Base-by-base conservation (phyloP, 768 basidiomycete species). In the Tubosaeta brunneosetosa region DNA sequence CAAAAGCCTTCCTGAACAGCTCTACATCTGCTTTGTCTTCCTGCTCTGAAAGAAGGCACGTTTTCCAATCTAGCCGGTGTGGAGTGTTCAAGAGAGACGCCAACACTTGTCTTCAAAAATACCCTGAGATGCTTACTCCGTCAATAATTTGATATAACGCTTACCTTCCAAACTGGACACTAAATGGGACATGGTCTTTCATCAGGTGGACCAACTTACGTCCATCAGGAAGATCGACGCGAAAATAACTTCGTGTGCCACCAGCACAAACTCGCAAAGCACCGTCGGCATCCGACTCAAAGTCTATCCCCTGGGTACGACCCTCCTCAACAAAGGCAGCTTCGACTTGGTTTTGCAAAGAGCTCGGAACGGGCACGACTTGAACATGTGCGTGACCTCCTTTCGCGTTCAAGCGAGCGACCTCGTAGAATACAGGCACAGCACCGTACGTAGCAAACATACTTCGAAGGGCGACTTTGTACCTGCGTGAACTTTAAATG, bases 321-420 rank as follows among this genome's bases (percentile, higher is more conserved):
- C 89, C 93, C 65, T 88, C 86, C n/a, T 74, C 71, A 16, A 78
- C 60, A 68, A 98, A 97, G 11, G 83, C 77, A 11, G 78, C 72
- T 66, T 87, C 87, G 11, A 95, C 79, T 53, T 80, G 74, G 44
- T 79, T 75, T 56, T 82, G 71, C 36, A 90, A 66, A 38, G 75
- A 74, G n/a, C 69, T 56, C 0, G 93, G 91, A 6, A 94, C 68
- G 25, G 94, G 91, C 1, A 91, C 80, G 33, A 80, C 84, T 66
- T 98, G 97, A 8, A 97, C 75, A 69, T 98, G 95, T 13, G 93
- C 94, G 63, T 99, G 97, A 0, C 94, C 95, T 10, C 93, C 94
- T 69, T 88, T 89, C 3, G 86, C 81, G 51, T 81, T 81, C 40
- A 93, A 67, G 8, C 94, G 80, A 12, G 86, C 91, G 19, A 97